phyloP scores from a whole-genome alignment of 805 yeast species.

The Ascoidea rubescens region DNA sequence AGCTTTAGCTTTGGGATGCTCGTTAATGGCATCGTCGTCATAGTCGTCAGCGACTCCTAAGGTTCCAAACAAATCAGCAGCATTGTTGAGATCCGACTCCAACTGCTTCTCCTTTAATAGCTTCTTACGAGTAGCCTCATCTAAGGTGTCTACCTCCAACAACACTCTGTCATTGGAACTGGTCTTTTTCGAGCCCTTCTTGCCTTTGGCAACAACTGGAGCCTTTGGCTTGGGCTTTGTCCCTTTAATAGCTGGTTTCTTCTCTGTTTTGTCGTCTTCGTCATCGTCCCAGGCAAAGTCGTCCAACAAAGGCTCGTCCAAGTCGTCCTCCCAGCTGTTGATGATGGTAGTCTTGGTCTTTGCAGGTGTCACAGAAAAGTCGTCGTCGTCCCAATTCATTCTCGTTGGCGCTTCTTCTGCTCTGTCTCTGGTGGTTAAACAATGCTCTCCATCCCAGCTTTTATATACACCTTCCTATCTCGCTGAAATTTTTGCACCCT shows the following conservation, averaged over 20 bases:
- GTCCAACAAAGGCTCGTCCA: constrained; percentile 67
- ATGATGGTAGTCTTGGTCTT: constrained; percentile 35
- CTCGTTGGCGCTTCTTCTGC: too few species aligned
- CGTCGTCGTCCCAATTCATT: constrained; percentile 66
- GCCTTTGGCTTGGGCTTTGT: constrained; percentile 31
- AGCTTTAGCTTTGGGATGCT: constrained; percentile 29
- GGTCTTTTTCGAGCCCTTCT: constrained; percentile 26
- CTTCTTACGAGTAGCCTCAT: constrained; percentile 60
- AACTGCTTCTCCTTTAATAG: constrained; percentile 69
- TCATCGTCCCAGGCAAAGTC: constrained; percentile 77
- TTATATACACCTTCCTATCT: too few species aligned
- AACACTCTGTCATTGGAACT: constrained; percentile 23
- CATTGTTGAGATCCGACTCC: constrained; percentile 79
- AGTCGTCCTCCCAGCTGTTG: constrained; percentile 76
- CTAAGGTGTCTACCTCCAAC: constrained; percentile 53
- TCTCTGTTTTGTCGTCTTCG: constrained; percentile 40
- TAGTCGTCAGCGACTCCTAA: constrained; percentile 29
- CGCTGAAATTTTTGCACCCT: too few species aligned
- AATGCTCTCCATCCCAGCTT: too few species aligned
- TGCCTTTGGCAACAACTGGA: constrained; percentile 14
- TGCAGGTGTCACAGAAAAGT: constrained; percentile 54
- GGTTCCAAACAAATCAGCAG: constrained; percentile 83
- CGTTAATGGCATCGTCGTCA: constrained; percentile 6
- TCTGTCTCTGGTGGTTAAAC: too few species aligned
- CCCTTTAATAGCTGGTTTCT: constrained; percentile 24